Evolutionary conservation across 2,329 filamentous ascomycete species (phyloP), one percentile per base, ranked within the genome.

Genomic region (Grosmannia huntii): DNA sequence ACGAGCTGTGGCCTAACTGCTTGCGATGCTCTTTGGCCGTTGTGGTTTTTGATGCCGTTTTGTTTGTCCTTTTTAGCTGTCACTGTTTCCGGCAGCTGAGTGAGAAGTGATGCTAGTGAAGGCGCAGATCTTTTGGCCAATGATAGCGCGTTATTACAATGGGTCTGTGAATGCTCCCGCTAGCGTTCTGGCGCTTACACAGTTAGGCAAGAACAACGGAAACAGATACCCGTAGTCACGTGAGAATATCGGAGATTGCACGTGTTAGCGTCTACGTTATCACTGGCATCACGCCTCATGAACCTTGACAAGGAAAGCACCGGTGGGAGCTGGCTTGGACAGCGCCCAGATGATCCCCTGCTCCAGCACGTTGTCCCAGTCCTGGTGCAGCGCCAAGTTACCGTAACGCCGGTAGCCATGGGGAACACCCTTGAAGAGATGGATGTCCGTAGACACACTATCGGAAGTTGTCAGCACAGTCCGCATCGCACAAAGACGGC

Each of bases 261-360:
- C 11, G 7, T 36, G 7, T 36, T 36, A 10, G 33, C 33, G 7
- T 36, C 36, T 38, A 5, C 31, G 31, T 3, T 38, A 16, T 6
- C 36, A 38, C 36, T 33, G n/a, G 1, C 46, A 14, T 27, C 46
- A 49, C 5, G n/a, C 50, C 4, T 33, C 50, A 36, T 60, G 52
- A 23, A 62, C 61, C 28, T 61, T 52, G 23, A 62, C 23, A 1
- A 56, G 53, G 80, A 74, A 73, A 0, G 73, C 78, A 55, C 76
- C 80, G 61, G 84, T 81, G 62, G 79, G 80, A 3, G 74, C 76
- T 59, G 81, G 80, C 1, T 65, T 67, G 2, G 82, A 85, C 56
- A 85, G 55, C 9, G 53, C 49, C 57, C 60, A 63, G 5, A 56
- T 27, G 14, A 64, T 60, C 38, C 63, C 63, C 27, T 84, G 51